A percentile compares a stretch with the other conserved stretches of the same genome.
Conservation (phyloP, 352 stramenopile species). For the Thalassiosira mediterranea region DNA sequence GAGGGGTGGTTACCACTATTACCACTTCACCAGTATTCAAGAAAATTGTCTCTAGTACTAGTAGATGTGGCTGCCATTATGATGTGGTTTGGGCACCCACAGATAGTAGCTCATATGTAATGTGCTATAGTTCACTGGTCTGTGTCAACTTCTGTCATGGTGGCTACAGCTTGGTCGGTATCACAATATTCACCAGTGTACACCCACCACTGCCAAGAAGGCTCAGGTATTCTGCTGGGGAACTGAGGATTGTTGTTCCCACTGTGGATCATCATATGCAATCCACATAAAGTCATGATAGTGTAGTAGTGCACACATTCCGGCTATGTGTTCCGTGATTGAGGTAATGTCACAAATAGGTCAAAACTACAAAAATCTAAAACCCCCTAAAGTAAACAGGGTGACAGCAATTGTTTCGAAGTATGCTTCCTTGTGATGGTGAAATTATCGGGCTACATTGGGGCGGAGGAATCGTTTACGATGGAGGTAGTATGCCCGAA, state of each 20-base stretch:
- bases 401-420: constrained; percentile 19
- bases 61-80: too few species aligned
- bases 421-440: constrained; percentile 20
- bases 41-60: constrained; percentile 5
- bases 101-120: constrained; percentile 10
- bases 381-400: constrained; percentile 16
- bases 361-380: neutral
- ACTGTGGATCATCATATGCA: constrained; percentile 12
- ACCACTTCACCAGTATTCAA: constrained; percentile 7
- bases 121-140: constrained; percentile 10
- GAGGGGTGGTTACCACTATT: constrained; percentile 8
- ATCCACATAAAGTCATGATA: constrained; percentile 20
- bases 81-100: constrained; percentile 15
- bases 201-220: constrained; percentile 17
- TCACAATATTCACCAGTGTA: constrained; percentile 14
- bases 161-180: neutral
- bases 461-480: neutral
- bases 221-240: neutral
- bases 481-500: neutral
- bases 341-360: constrained; percentile 1
- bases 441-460: constrained; percentile 8
- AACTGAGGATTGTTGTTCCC: constrained; percentile 4
- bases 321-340: constrained; percentile 8
- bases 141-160: neutral
- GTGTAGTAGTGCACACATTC: constrained; percentile 3